Base-by-base conservation (phyloP, 495 filamentous ascomycete species). In the Neurospora cerealis region DNA sequence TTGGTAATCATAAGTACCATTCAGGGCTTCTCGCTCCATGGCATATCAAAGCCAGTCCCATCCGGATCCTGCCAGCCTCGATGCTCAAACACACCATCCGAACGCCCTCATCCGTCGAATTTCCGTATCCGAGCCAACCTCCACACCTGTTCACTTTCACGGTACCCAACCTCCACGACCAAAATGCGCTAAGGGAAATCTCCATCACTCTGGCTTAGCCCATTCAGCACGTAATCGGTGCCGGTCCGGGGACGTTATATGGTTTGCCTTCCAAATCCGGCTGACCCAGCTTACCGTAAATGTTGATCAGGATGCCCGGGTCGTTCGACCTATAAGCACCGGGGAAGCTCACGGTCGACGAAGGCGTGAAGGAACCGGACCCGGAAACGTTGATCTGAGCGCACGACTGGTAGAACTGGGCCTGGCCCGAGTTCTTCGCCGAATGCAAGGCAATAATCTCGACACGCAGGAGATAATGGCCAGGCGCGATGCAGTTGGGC, bases 381-480 rank as follows among this genome's bases (percentile, higher is more conserved):
- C 86, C 84, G 24, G 82, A 79, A 28, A 89, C 81, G 73, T 84
- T 86, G 79, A 89, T 86, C 79, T 89, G 86, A 6, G 87, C 88
- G 75, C 87, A 88, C n/a, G 81, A 82, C 73, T 81, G 81, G 79
- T 88, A 89, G 79, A 89, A 86, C 80, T 89, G 87, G 0, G 87
- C 87, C 48, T 85, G 84, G 69, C 82, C 83, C 4, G 71, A 74
- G 40, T 70, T 80, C 62, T 77, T 74, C 28, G 87, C 86, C 34
- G 80, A 81, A 81, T 88, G 86, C 38, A 89, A 81, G 19, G 87
- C 87, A 44, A 89, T 79, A 17, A 86, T 79, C 80, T 89, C 87
- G 70, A 86, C 84, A 19, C 87, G 86, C 74, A 89, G 78, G 42
- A 89, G 83, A 75, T 89, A 87, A 60, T 88, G 83, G n/a, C 84